A percentile compares a stretch with the other conserved stretches of the same genome.
These are phyloP conservation scores for Trichosanthes truncata DNA, from an alignment of 306 rosid species.

Conservation along the genomic window DNA sequence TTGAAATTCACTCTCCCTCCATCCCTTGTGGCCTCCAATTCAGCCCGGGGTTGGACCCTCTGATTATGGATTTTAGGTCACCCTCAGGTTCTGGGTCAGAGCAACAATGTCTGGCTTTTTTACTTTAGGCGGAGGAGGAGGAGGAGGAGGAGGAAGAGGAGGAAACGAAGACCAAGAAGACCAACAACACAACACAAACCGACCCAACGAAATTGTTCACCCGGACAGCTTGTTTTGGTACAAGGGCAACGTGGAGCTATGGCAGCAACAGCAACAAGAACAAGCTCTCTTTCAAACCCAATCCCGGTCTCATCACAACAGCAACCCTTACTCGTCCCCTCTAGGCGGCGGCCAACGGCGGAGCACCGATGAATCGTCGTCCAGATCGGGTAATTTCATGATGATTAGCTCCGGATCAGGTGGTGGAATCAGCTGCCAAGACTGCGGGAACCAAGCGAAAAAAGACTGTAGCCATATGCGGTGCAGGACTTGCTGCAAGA, in stretches of 20 bases:
- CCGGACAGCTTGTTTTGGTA: slow-evolving; percentile 53
- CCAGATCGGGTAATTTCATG: slow-evolving; percentile 49
- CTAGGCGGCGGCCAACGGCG: slow-evolving; percentile 59
- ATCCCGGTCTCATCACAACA: slow-evolving; percentile 2
- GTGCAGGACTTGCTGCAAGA: slow-evolving; percentile 90
- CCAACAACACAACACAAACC: slow-evolving; percentile 5
- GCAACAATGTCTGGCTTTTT: slow-evolving; percentile 75
- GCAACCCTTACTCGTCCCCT: slow-evolving; percentile 42
- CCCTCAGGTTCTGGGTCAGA: slow-evolving; percentile 31
- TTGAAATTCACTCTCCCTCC: neutral
- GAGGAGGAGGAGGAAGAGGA: slow-evolving; percentile 24
- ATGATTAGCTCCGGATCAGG: slow-evolving; percentile 20
- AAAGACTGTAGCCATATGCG: slow-evolving; percentile 78
- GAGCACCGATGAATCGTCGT: slow-evolving; percentile 48
- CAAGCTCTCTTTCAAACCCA: slow-evolving; percentile 25
- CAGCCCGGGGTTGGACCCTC: slow-evolving; percentile 12
- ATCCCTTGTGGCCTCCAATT: slow-evolving; percentile 1
- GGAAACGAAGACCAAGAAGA: slow-evolving; percentile 18
- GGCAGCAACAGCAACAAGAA: slow-evolving; percentile 34
- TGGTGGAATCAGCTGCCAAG: slow-evolving; percentile 72
- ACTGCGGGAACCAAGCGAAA: slow-evolving; percentile 96
- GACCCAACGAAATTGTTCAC: slow-evolving; percentile 25
- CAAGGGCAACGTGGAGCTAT: slow-evolving; percentile 57
- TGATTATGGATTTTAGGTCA: slow-evolving; percentile 73
- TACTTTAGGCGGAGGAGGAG: slow-evolving; percentile 50